A percentile compares a stretch with the other conserved stretches of the same genome.
phyloP scores from a whole-genome alignment of 2,329 filamentous ascomycete species.

The Pestalotiopsis sp. region DNA sequence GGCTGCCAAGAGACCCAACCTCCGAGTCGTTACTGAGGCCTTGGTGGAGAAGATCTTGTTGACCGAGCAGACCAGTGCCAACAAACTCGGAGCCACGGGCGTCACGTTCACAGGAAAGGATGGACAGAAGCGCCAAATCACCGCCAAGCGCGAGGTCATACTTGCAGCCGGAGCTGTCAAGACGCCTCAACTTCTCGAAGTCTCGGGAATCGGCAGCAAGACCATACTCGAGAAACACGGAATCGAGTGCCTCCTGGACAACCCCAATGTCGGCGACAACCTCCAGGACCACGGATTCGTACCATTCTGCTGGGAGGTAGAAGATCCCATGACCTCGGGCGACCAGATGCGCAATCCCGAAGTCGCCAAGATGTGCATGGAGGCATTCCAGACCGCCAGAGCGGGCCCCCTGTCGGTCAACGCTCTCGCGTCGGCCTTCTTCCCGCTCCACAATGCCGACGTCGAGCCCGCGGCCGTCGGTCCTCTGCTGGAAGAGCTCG shows the following conservation, averaged over 20 bases:
- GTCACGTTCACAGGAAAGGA: slow-evolving; percentile 31
- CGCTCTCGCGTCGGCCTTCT: slow-evolving; percentile 39
- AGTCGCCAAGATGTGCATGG: slow-evolving; percentile 31
- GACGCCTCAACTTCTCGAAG: slow-evolving; percentile 36
- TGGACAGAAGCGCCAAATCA: slow-evolving; percentile 6
- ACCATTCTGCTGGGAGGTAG: slow-evolving; percentile 41
- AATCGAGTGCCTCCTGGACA: slow-evolving; percentile 40
- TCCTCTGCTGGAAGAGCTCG: slow-evolving; percentile 19
- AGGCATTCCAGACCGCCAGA: slow-evolving; percentile 37
- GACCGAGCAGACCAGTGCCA: slow-evolving; percentile 24
- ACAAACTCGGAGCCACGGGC: slow-evolving; percentile 31
- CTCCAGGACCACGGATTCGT: slow-evolving; percentile 47
- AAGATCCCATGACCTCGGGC: slow-evolving; percentile 37
- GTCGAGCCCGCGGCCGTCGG: slow-evolving; percentile 28
- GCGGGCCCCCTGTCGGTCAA: slow-evolving; percentile 40
- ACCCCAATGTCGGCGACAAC: slow-evolving; percentile 47
- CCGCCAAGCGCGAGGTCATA: slow-evolving; percentile 38
- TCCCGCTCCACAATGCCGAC: slow-evolving; percentile 33
- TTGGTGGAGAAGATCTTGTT: slow-evolving; percentile 33
- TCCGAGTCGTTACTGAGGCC: slow-evolving; percentile 36
- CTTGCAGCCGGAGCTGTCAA: slow-evolving; percentile 42
- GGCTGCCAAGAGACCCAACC: slow-evolving; percentile 34
- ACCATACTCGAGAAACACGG: slow-evolving; percentile 41
- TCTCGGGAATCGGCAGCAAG: slow-evolving; percentile 39
- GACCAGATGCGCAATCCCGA: slow-evolving; percentile 38